Evolutionary conservation across 345 rosid species (phyloP), one percentile per base, ranked within the genome.

Genomic region (Streptanthus diversifolius): DNA sequence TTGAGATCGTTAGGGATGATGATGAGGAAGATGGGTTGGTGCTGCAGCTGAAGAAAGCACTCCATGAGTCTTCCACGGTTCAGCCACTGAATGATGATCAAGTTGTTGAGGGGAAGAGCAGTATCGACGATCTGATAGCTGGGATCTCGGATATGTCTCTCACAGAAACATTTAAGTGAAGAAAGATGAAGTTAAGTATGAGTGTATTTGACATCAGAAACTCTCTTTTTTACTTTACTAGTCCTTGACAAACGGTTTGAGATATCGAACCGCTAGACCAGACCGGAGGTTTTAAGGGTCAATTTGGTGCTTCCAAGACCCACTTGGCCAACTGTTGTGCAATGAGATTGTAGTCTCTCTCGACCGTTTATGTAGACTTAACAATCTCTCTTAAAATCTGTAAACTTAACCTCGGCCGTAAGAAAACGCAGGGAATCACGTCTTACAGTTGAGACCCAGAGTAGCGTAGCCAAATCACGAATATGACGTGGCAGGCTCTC

Each of bases 121-220:
- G 71, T 18, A 43, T 88, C 14, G 85, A 80, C 76, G 68, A 76
- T 70, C 55, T 90, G 55, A 73, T 87, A 62, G 62, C 77, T 32
- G 87, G 84, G 44, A 66, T 92, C 68, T 78, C 85, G 27, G 88
- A 83, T 71, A 67, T 93, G 25, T 83, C 96, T 21, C 68, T 90
- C 73, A 36, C 71, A 27, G 56, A 41, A 64, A 47, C 62, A 7
- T 62, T 62, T n/a, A 41, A 72, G 69, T 72, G 64, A 77, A 32
- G 29, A 77, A 17, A 40, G 33, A n/a, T 39, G 14, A 40, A 11
- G 4, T 36, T n/a, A 43, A 52, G 45, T 49, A n/a, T 55, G 53
- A 45, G 7, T 70, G 40, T 45, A 44, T 19, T 47, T 70, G 43
- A 21, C 44, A 47, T 19, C 18, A 24, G 4, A 40, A 18, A 33